Evolutionary conservation across 352 stramenopile genomes (phyloP).

Genomic region (Pythium aphanidermatum): DNA sequence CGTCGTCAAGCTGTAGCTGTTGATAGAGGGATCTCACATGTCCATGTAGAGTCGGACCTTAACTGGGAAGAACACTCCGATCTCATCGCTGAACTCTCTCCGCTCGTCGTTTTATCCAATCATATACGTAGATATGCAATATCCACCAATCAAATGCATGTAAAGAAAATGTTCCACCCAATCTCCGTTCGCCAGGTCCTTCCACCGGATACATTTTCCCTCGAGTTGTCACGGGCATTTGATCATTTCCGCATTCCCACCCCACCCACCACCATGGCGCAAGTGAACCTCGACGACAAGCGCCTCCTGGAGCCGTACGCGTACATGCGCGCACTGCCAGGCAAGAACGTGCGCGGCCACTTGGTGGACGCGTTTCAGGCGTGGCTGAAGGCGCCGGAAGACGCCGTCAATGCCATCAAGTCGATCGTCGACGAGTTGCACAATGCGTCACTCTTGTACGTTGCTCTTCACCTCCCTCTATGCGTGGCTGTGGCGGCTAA

Average conservation of each 20-base stretch:
- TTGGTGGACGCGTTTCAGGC: slow-evolving; percentile 89
- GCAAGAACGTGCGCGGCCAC: slow-evolving; percentile 86
- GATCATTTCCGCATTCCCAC: background rate
- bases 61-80: too few relatives aligned
- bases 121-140: background rate
- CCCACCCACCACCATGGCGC: slow-evolving; percentile 19
- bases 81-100: background rate
- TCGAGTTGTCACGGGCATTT: too few relatives aligned
- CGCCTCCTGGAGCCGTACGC: slow-evolving; percentile 83
- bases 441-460: slow-evolving; percentile 91
- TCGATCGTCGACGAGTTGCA: slow-evolving; percentile 94
- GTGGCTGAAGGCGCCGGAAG: slow-evolving; percentile 59
- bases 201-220: slow-evolving; percentile 11
- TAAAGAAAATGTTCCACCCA: slow-evolving; percentile 2
- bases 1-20: slow-evolving; percentile 15
- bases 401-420: slow-evolving; percentile 79
- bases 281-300: slow-evolving; percentile 30
- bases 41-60: too few relatives aligned
- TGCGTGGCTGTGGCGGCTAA: background rate
- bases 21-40: too few relatives aligned
- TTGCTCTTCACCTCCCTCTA: background rate
- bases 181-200: slow-evolving; percentile 1
- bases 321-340: slow-evolving; percentile 82
- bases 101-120: background rate
- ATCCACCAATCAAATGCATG: slow-evolving; percentile 10